Base-by-base conservation (phyloP, 495 filamentous ascomycete genomes). In the Talaromyces adpressus region DNA sequence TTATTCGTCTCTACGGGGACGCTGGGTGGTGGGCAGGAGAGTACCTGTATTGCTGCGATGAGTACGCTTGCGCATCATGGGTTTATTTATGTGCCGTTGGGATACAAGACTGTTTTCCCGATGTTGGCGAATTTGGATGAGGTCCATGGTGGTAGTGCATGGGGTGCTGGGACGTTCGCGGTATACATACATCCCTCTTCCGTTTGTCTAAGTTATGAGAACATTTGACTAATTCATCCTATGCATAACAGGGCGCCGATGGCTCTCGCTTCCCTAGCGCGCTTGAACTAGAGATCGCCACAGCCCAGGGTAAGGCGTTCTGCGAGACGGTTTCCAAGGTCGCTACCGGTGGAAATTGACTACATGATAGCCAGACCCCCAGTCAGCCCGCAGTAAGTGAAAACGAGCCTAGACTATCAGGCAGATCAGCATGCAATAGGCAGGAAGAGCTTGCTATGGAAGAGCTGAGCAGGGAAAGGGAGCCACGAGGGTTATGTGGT, bases 51-150 rank as follows among this genome's bases (percentile, higher is more conserved):
- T 59, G 83, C 90, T 23, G 79, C 88, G 72, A 87, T 98, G 85
- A 91, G 87, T 77, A 98, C 94, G 7, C 77, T 98, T 41, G 75
- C 89, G 57, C 94, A 98, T 75, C 94, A 98, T 81, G 94, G 94
- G 66, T 88, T 98, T 73, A 88, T 96, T 82, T 98, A 90, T 73
- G 93, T 97, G 29, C 94, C 94, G 34, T 82, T 98, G 65, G 94
- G 94, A 47, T 98, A 96, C 81, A 88, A 89, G 80, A 90, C 87
- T 68, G 78, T 87, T 62, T 96, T 96, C 73, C 75, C 68, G 30
- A 70, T 82, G 52, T 73, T 97, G 64, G 73, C 85, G 59, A 85
- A 93, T 73, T 68, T 94, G 25, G 66, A 73, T 14, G 91, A 96
- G 80, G 82, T 91, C 58, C 90, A 88, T 73, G 94, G 94, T 69